Base-by-base conservation (phyloP, 345 rosid species). In the Ceriops zippeliana region DNA sequence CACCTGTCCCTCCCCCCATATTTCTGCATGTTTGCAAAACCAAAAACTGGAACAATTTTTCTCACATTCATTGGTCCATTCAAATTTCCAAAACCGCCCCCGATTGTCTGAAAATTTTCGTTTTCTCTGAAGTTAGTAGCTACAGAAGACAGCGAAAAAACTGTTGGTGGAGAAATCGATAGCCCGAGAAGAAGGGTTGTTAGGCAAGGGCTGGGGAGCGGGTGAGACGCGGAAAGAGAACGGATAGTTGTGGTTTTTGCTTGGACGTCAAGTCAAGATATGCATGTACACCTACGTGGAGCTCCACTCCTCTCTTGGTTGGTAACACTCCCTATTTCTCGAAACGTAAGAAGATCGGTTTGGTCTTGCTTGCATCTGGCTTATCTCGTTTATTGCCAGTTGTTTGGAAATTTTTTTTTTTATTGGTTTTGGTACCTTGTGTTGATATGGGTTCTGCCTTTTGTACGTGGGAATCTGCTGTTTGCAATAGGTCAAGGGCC, bases 311-410 rank as follows among this genome's bases (percentile, higher is more conserved):
- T 91, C 96, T 52, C 72, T 87, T 73, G 84, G 82, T 1, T 91
- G 91, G 89, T 93, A 96, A 61, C 99, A 93, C 75, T 87, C 97
- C 52, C 90, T 88, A 64, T 84, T 89, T 58, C 88, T 91, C 82
- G 91, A 89, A 76, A 77, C 83, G 99, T 91, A 75, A 66, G 87
- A 16, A 17, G 24, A 58, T 61, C 42, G 30, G 20, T 31, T 52
- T 10, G 1, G n/a, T 37, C 51, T 66, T 35, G 64, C 30, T 70
- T 27, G 1, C 46, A 21, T 56, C 52, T 38, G 31, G 31, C 13
- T 7, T 42, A 30, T 32, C 46, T 24, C 35, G 57, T 62, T 70
- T 11, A 31, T 17, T 65, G 26, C 27, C 16, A 13, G 20, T 21
- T 15, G 20, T 26, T 42, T 52, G 54, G 4, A 34, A 7, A 73